Percentiles rank a stretch among this genome's conserved stretches.
Conservation (phyloP, 2,329 filamentous ascomycete genomes). For the Exophiala mesophila region DNA sequence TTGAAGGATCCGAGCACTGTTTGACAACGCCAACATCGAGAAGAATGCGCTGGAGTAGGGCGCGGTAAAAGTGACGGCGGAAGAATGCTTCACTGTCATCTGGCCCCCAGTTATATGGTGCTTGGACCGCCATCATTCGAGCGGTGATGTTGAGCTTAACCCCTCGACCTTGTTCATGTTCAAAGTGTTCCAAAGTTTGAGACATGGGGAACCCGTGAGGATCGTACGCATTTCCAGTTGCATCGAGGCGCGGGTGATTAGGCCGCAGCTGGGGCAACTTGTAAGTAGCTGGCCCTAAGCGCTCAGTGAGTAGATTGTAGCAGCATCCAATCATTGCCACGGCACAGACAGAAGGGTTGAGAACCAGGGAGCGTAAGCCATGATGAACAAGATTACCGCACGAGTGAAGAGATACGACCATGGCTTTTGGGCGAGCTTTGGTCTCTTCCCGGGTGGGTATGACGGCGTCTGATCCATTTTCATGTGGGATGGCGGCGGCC, state of each 20-base stretch:
- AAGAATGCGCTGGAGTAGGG: slow-evolving; percentile 86
- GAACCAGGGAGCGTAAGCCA: slow-evolving; percentile 75
- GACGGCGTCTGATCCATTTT: slow-evolving; percentile 3
- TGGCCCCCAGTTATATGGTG: slow-evolving; percentile 83
- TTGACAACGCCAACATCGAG: slow-evolving; percentile 74
- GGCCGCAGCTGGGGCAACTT: slow-evolving; percentile 75
- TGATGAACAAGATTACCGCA: slow-evolving; percentile 97
- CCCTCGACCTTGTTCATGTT: slow-evolving; percentile 45
- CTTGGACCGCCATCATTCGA: slow-evolving; percentile 96
- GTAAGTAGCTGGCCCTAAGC: slow-evolving; percentile 78
- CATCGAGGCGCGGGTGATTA: slow-evolving; percentile 62
- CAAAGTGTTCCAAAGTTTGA: slow-evolving; percentile 55
- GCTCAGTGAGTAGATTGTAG: slow-evolving; percentile 93
- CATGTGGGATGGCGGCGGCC: slow-evolving; percentile 26
- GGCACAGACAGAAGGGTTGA: slow-evolving; percentile 80
- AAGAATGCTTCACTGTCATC: slow-evolving; percentile 83
- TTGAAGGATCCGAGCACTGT: slow-evolving; percentile 35
- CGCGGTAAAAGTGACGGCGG: slow-evolving; percentile 85
- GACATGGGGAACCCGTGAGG: slow-evolving; percentile 95
- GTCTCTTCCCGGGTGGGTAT: neutral
- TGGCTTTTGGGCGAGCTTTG: slow-evolving; percentile 32
- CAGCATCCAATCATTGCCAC: slow-evolving; percentile 96
- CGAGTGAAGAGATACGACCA: slow-evolving; percentile 93
- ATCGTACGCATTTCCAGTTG: slow-evolving; percentile 69
- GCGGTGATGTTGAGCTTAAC: slow-evolving; percentile 91